These are phyloP conservation scores for Macrotyloma uniflorum DNA, from an alignment of 306 rosid species.

Conservation along the genomic window DNA sequence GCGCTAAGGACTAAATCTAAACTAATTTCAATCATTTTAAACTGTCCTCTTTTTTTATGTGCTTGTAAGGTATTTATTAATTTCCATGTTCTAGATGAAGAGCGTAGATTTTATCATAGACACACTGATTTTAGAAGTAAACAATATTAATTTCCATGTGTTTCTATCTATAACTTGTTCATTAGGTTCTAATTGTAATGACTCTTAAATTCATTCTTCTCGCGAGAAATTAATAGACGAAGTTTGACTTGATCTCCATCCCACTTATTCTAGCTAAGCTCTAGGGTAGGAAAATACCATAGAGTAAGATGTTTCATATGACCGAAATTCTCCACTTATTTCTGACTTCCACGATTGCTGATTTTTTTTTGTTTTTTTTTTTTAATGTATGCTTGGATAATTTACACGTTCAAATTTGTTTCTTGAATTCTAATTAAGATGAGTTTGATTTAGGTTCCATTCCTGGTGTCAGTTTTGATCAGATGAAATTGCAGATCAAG, in stretches of 20 bases:
- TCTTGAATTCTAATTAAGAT: constrained; percentile 29
- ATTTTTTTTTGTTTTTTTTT: background rate
- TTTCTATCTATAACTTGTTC: background rate
- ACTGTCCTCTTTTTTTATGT: background rate
- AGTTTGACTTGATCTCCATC: constrained; percentile 20
- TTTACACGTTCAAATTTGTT: constrained; percentile 19
- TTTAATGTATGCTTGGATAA: background rate
- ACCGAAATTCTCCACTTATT: background rate
- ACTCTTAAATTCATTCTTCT: constrained; percentile 14
- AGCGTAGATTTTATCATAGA: background rate
- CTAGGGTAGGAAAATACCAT: background rate
- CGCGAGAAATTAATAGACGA: background rate
- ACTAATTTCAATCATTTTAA: background rate
- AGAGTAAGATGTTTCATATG: background rate
- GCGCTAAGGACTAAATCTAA: background rate
- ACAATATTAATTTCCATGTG: background rate
- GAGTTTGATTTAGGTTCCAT: constrained; percentile 68
- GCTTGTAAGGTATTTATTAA: background rate
- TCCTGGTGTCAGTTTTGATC: constrained; percentile 82
- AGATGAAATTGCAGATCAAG: constrained; percentile 93
- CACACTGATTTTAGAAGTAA: background rate
- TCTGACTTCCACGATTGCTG: background rate
- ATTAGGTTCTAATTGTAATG: constrained; percentile 3
- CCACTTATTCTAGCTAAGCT: background rate
- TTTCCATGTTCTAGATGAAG: constrained; percentile 14